phyloP scores from a whole-genome alignment of 2,329 filamentous ascomycete genomes.

The Coleophoma cylindrospora region DNA sequence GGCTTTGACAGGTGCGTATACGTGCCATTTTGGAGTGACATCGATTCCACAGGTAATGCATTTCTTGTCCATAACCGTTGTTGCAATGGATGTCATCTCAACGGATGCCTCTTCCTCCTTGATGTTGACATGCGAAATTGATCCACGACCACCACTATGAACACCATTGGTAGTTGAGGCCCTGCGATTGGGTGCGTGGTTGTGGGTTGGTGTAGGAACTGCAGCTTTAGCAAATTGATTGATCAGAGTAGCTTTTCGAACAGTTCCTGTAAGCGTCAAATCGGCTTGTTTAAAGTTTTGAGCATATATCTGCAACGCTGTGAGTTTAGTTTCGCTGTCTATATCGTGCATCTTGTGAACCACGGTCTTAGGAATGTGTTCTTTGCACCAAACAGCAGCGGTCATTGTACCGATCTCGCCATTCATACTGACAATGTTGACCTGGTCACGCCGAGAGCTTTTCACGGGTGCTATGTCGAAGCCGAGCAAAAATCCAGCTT shows the following conservation, averaged over 20 bases:
- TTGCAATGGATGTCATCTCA: constrained; percentile 1
- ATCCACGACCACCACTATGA: constrained; percentile 13
- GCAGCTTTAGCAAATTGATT: constrained; percentile 30
- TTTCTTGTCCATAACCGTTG: constrained; percentile 36
- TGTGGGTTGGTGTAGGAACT: constrained; percentile 12
- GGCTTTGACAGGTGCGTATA: constrained; percentile 11
- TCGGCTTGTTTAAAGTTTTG: constrained; percentile 95
- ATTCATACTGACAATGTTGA: constrained; percentile 74
- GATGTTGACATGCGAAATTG: constrained; percentile 13
- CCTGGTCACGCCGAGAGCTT: constrained; percentile 75
- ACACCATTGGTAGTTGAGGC: constrained; percentile 41
- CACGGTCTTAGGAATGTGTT: constrained; percentile 70
- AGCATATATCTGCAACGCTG: constrained; percentile 80
- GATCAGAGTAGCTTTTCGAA: constrained; percentile 75
- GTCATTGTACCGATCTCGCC: constrained; percentile 78
- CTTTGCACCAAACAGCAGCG: constrained; percentile 88
- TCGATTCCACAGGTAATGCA: constrained; percentile 65
- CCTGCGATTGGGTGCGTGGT: constrained; percentile 41
- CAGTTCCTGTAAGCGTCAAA: constrained; percentile 81
- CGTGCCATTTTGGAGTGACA: constrained; percentile 71
- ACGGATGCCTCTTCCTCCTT: constrained; percentile 19
- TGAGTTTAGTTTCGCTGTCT: constrained; percentile 66
- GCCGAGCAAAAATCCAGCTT: constrained; percentile 75
- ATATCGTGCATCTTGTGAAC: constrained; percentile 77
- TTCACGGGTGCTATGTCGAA: constrained; percentile 92